Percentiles rank a stretch among this genome's conserved stretches.
These are phyloP conservation scores for Ambrosia artemisiifolia DNA, from an alignment of 129 eudicot genomes.

Conservation along the genomic window DNA sequence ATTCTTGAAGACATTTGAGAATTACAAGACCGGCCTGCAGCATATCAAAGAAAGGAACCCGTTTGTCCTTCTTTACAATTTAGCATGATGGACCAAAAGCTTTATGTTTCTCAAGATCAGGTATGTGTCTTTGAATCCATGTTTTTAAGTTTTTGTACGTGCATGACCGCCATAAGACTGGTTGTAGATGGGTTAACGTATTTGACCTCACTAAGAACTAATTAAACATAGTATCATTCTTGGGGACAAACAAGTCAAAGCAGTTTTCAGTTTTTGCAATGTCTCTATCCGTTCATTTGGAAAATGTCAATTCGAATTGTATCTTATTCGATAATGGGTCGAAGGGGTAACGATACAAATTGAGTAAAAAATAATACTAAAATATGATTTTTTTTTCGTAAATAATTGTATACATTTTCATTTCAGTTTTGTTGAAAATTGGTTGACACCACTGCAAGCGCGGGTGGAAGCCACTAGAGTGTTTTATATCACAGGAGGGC, in stretches of 20 bases:
- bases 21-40: constrained; percentile 51
- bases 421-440: too few relatives aligned
- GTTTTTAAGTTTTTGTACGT: too few relatives aligned
- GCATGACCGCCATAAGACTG: too few relatives aligned
- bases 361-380: background rate
- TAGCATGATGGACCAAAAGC: constrained; percentile 78
- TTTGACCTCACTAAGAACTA: background rate
- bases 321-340: background rate
- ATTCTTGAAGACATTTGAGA: too few relatives aligned
- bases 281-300: too few relatives aligned
- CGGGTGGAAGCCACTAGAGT: too few relatives aligned
- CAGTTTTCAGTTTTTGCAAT: background rate
- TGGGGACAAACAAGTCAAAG: background rate
- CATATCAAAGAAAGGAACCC: constrained; percentile 70
- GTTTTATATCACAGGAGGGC: too few relatives aligned
- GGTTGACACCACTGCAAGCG: too few relatives aligned
- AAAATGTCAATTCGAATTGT: background rate
- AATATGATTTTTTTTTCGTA: too few relatives aligned
- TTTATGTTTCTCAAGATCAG: constrained; percentile 69
- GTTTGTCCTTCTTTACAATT: constrained; percentile 72
- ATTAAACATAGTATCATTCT: background rate
- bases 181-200: too few relatives aligned
- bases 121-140: constrained; percentile 19
- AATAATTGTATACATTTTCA: too few relatives aligned
- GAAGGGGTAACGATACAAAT: background rate